These are phyloP conservation scores for Trichosporon sp. DNA, from an alignment of 1,284 basidiomycete species.

Conservation along the genomic window DNA sequence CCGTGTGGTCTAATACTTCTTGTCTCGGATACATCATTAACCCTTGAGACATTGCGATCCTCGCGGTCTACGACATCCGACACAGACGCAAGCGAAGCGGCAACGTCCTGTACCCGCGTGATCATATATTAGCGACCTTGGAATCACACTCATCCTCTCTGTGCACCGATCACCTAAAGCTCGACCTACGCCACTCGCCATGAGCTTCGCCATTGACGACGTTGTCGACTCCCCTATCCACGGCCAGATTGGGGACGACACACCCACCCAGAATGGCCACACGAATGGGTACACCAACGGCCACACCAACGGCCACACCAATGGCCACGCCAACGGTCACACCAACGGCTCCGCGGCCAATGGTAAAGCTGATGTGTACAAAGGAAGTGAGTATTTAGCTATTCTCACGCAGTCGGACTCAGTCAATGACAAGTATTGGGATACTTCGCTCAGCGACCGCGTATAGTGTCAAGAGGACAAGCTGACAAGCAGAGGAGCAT, in stretches of 20 bases:
- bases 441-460: too few relatives aligned
- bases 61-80: not conserved
- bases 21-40: too few relatives aligned
- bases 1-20: too few relatives aligned
- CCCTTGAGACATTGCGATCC: too few relatives aligned
- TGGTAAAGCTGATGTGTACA: not conserved
- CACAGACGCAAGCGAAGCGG: too few relatives aligned
- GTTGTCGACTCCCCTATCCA: not conserved
- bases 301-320: not conserved
- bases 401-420: too few relatives aligned
- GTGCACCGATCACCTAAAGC: not conserved
- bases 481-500: conserved; percentile 16
- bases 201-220: not conserved
- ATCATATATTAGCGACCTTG: not conserved
- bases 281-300: too few relatives aligned
- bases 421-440: too few relatives aligned
- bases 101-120: not conserved
- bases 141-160: not conserved
- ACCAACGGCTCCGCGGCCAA: not conserved
- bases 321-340: too few relatives aligned
- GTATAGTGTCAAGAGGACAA: not conserved
- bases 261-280: not conserved
- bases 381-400: conserved; percentile 6
- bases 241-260: not conserved
- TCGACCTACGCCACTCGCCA: not conserved